Evolutionary conservation across 495 filamentous ascomycete species (phyloP).

Genomic region (Aspergillus diversus): DNA sequence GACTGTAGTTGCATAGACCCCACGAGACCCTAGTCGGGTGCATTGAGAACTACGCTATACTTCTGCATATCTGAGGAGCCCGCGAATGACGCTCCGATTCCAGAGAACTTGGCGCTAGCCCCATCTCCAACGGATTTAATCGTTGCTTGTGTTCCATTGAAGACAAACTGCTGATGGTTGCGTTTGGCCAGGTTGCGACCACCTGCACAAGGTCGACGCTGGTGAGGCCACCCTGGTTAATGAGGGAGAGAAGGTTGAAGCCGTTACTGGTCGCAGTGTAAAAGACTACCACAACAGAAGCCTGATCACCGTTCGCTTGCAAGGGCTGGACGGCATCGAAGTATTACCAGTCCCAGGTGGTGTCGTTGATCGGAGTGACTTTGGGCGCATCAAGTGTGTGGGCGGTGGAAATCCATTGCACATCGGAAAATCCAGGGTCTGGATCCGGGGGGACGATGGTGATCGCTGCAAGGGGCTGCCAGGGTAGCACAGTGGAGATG

Average conservation of each 20-base stretch:
- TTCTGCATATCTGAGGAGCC: background rate
- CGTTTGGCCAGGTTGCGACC: slow-evolving; percentile 1
- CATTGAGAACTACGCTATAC: background rate
- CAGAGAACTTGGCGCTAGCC: background rate
- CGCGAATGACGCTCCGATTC: background rate
- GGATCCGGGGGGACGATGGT: background rate
- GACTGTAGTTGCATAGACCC: background rate
- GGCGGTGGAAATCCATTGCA: background rate
- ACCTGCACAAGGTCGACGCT: background rate
- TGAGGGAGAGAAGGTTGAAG: background rate
- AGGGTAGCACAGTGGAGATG: background rate
- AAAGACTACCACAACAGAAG: background rate
- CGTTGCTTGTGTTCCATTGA: background rate
- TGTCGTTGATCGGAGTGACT: slow-evolving; percentile 3
- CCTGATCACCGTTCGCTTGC: background rate
- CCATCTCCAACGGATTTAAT: background rate
- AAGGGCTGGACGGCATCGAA: slow-evolving; percentile 1
- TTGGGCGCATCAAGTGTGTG: background rate
- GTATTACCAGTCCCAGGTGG: slow-evolving; percentile 7
- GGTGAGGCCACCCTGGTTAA: background rate
- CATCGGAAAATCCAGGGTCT: background rate
- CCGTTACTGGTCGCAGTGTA: background rate
- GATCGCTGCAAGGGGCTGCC: background rate
- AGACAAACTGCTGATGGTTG: background rate
- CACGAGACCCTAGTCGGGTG: background rate